phyloP scores from a whole-genome alignment of 192 early-diverging fungal genomes.

The Rhizoclosmatium sp. region DNA sequence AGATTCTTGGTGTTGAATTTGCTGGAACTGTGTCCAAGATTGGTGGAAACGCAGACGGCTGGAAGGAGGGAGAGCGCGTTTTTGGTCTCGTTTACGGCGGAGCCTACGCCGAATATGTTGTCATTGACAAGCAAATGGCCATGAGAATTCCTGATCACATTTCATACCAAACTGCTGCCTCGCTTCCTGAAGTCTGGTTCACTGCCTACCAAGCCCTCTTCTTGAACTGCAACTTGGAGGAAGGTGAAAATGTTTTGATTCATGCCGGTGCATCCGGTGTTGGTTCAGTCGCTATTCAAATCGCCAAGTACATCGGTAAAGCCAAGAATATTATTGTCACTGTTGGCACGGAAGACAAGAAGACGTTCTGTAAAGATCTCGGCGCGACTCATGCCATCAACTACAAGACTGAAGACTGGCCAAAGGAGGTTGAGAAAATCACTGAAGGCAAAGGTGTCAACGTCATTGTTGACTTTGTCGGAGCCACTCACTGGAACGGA shows the following conservation, averaged over 20 bases:
- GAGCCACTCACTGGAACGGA: slow-evolving; percentile 52
- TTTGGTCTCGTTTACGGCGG: slow-evolving; percentile 81
- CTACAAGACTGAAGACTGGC: slow-evolving; percentile 81
- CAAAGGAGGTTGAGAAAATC: slow-evolving; percentile 62
- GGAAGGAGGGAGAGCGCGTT: slow-evolving; percentile 75
- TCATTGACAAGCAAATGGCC: slow-evolving; percentile 61
- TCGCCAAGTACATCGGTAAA: slow-evolving; percentile 67
- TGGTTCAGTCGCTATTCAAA: slow-evolving; percentile 86
- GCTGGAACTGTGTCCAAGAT: slow-evolving; percentile 65
- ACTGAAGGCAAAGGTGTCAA: slow-evolving; percentile 80
- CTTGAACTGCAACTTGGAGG: slow-evolving; percentile 77
- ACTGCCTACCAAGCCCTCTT: slow-evolving; percentile 84
- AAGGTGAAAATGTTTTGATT: slow-evolving; percentile 80
- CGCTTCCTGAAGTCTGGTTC: slow-evolving; percentile 81
- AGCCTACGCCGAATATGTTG: slow-evolving; percentile 80
- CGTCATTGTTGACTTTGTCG: slow-evolving; percentile 87
- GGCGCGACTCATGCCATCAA: slow-evolving; percentile 86
- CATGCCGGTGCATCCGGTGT: slow-evolving; percentile 93
- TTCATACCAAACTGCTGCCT: slow-evolving; percentile 79
- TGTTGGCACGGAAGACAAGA: slow-evolving; percentile 78
- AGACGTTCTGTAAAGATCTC: slow-evolving; percentile 67
- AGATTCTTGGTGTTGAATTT: slow-evolving; percentile 80
- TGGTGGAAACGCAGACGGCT: slow-evolving; percentile 53
- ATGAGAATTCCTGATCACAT: slow-evolving; percentile 71
- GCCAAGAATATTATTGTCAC: slow-evolving; percentile 77